phyloP scores from a whole-genome alignment of 768 basidiomycete species.

The Gautieria morchelliformis region DNA sequence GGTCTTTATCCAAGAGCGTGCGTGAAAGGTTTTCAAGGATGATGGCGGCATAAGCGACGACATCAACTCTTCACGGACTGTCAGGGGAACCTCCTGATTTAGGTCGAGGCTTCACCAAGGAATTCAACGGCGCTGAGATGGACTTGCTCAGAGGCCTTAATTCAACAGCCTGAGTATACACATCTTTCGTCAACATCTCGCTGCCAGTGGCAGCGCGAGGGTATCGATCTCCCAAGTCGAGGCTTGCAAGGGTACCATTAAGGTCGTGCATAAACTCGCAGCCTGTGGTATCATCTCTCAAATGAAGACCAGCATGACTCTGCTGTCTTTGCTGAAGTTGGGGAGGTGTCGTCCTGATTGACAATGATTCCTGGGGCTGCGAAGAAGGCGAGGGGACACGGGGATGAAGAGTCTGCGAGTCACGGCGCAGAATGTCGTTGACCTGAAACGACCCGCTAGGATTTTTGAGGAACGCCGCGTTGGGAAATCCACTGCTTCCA shows the following conservation, averaged over 20 bases:
- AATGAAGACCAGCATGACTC: constrained; percentile 29
- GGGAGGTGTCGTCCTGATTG: not conserved
- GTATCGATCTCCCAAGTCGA: constrained; percentile 38
- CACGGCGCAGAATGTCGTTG: constrained; percentile 34
- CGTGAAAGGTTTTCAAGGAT: not conserved
- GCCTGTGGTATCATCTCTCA: constrained; percentile 30
- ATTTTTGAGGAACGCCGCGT: constrained; percentile 30
- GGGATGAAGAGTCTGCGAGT: constrained; percentile 26
- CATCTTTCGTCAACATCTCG: not conserved
- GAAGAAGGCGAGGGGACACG: not conserved
- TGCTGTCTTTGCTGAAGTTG: not conserved
- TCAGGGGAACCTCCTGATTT: not conserved
- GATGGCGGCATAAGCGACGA: too few species aligned
- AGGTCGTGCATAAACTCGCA: constrained; percentile 55
- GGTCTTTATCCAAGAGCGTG: not conserved
- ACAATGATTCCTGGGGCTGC: not conserved
- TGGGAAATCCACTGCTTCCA: constrained; percentile 4
- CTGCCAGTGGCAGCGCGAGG: not conserved
- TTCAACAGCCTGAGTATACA: not conserved
- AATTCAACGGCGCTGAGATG: constrained; percentile 1
- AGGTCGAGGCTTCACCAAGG: not conserved
- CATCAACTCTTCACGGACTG: not conserved
- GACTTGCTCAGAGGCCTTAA: constrained; percentile 2
- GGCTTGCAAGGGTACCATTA: constrained; percentile 67
- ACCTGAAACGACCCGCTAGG: constrained; percentile 28